Evolutionary conservation across 768 basidiomycete species (phyloP).

Genomic region (Mycena maculata): DNA sequence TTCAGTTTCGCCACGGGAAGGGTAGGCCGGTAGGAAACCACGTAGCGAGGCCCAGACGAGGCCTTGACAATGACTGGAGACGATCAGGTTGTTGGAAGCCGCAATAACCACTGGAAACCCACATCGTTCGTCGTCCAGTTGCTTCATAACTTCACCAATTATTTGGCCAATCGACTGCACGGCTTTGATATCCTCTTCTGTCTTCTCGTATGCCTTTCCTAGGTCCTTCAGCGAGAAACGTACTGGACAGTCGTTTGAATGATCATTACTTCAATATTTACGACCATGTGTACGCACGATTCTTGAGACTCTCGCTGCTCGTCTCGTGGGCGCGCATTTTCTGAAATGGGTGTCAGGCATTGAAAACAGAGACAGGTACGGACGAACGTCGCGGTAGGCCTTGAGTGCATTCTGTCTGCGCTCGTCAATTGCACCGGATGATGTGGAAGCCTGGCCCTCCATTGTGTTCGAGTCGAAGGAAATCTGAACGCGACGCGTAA

Average conservation of each 20-base stretch:
- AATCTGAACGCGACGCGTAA: slow-evolving; percentile 49
- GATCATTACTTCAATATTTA: neutral
- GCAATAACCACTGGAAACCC: slow-evolving; percentile 45
- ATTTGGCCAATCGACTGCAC: slow-evolving; percentile 99
- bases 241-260: slow-evolving; percentile 60
- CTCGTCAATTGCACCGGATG: slow-evolving; percentile 73
- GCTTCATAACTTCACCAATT: slow-evolving; percentile 98
- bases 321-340: slow-evolving; percentile 95
- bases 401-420: slow-evolving; percentile 80
- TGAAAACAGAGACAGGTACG: neutral
- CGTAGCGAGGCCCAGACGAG: slow-evolving; percentile 97
- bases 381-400: slow-evolving; percentile 76
- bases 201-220: slow-evolving; percentile 91
- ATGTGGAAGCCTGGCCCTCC: slow-evolving; percentile 64
- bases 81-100: slow-evolving; percentile 7
- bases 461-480: no score
- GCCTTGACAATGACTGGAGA: slow-evolving; percentile 95
- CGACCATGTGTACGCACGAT: slow-evolving; percentile 64
- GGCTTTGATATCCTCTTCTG: slow-evolving; percentile 99
- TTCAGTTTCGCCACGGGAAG: slow-evolving; percentile 94
- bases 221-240: slow-evolving; percentile 91
- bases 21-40: slow-evolving; percentile 95
- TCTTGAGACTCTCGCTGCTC: slow-evolving; percentile 90
- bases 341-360: slow-evolving; percentile 54
- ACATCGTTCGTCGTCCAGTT: slow-evolving; percentile 98